Base-by-base conservation (phyloP, 805 yeast species). In the Cephaloascus fragrans region DNA sequence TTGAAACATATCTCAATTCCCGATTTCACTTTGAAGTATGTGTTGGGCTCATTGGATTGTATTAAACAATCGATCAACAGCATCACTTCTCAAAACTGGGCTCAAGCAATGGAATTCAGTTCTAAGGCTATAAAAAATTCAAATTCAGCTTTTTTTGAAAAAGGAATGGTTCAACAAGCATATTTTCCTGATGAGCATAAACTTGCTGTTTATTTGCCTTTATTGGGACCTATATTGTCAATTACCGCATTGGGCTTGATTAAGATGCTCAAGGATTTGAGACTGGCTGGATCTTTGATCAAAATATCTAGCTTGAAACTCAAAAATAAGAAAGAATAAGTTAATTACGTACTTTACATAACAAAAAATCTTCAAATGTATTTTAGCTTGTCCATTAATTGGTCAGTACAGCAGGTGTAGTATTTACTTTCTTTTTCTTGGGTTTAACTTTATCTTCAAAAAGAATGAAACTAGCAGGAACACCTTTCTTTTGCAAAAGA, bases 131-230 rank as follows among this genome's bases (percentile, higher is more conserved):
- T 79, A 34, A 51, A 61, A 12, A 60, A 69, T 35, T 83, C 96
- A 0, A 72, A 79, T 46, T 66, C 66, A 35, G 97, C 97, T 0
- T 90, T 90, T 51, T 90, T 90, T 56, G 95, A 90, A 48, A 84
- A 85, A 49, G 89, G 83, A 56, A 90, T 93, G 96, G 86, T 93
- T 20, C 95, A 87, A 51, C 97, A 90, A 54, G 86, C 83, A 40
- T 88, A 84, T 57, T 87, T 89, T 67, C 97, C 98, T 0, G 90
- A 84, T 46, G 97, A 90, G 56, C 98, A 90, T 55, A 89, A 86
- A 56, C 69, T 93, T 51, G 97, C 98, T 0, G 95, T 93, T 1
- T 93, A 88, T 48, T 65, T 87, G 52, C 98, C 98, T 0, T 62
- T 90, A 35, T 56, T 89, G 28, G 97, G 97, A 0, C 98, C 98